A percentile compares a stretch with the other conserved stretches of the same genome.
Evolutionary conservation across 345 rosid genomes (phyloP).

Genomic region (Boechera stricta): DNA sequence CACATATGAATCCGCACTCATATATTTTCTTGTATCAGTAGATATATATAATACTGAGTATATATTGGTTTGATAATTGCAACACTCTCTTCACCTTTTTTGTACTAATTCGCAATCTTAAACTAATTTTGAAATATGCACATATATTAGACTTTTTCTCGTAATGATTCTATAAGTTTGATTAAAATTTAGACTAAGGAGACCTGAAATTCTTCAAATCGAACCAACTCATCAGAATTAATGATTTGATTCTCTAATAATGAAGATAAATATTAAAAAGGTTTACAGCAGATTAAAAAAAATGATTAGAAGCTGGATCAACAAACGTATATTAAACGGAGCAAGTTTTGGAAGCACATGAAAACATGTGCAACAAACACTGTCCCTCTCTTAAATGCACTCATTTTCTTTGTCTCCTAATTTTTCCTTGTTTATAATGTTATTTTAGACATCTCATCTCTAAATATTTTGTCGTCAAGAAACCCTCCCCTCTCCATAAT

Average conservation of each 20-base stretch:
- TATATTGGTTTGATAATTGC: background rate
- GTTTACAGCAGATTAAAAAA: background rate
- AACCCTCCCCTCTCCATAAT: background rate
- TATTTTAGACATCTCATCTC: constrained; percentile 2
- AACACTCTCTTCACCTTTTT: background rate
- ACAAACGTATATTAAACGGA: constrained; percentile 17
- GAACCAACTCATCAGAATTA: constrained; percentile 26
- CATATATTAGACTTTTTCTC: background rate
- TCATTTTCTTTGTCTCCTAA: constrained; percentile 25
- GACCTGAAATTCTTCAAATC: constrained; percentile 9
- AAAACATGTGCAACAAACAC: constrained; percentile 40
- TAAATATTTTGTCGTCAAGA: background rate
- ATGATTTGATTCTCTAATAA: constrained; percentile 23
- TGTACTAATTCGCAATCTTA: background rate
- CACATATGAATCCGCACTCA: background rate
- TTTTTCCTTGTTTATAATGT: background rate
- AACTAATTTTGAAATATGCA: background rate
- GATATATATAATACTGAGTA: background rate
- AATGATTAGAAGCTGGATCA: constrained; percentile 38
- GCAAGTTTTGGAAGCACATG: constrained; percentile 43
- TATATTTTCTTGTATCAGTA: background rate
- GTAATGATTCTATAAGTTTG: background rate
- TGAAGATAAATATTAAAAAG: background rate
- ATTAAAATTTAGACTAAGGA: background rate
- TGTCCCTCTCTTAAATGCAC: constrained; percentile 41